Evolutionary conservation across 495 filamentous ascomycete species (phyloP), one percentile per base, ranked within the genome.

Genomic region (Penicillium ucsense): DNA sequence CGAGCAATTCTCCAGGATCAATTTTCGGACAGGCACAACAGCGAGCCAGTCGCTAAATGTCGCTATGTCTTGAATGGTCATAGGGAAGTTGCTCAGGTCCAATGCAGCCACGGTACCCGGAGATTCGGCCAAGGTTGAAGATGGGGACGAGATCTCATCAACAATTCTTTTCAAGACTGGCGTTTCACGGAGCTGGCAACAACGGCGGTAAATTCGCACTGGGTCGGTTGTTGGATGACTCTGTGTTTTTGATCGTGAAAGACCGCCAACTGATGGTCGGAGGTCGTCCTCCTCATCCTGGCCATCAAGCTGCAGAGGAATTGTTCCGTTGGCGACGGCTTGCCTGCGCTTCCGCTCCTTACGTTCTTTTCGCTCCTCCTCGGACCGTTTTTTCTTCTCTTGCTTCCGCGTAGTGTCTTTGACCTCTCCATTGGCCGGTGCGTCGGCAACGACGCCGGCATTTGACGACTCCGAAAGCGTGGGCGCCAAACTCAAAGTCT

Each of bases 11-110:
- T 95, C 91, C 31, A 98, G 68, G 6, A 89, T 74, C 1, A 98
- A 63, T 46, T 89, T 85, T 50, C 83, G 85, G 5, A 98, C 81
- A 0, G 92, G 91, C 6, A 97, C 92, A 3, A 98, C 78, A 9
- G 92, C 92, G 29, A 98, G 74, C 72, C 91, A 98, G 59, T 98
- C 92, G 43, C 88, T 85, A 20, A 98, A 74, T 0, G 91, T 94
- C 28, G 88, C 67, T 32, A 94, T 70, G 62, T 98, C 92, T 8
- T 85, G 73, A 27, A 90, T 67, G 38, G 85, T 81, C 75, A 97
- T 80, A 55, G 81, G 82, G 53, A 89, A 94, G 32, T 84, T 85
- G 6, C 81, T 87, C 4, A 98, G 74, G 61, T 97, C 88, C 9
- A 98, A 67, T 55, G 79, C 84, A 38, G 82, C 79, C 1, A 98